Evolutionary conservation across 495 filamentous ascomycete genomes (phyloP), one percentile per base, ranked within the genome.

Genomic region (Penicillium canariense): DNA sequence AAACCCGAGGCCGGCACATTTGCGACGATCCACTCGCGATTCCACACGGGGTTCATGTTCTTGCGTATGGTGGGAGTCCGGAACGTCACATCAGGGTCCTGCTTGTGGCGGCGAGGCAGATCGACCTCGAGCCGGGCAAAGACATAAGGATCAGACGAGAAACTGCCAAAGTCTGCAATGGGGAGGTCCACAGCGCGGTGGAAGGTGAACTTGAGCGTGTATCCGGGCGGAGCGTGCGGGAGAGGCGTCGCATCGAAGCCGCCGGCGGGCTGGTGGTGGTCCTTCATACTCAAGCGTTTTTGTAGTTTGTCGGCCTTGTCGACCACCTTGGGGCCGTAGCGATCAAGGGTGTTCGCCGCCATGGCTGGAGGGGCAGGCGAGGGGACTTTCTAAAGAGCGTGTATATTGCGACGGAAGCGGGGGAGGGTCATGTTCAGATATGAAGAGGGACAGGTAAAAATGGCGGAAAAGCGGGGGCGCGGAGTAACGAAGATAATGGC

Each of bases 81-180:
- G 55, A 86, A 84, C n/a, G 74, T 71, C 27, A 94, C 69, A 4
- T 78, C 69, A 0, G 90, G 87, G 59, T 90, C 86, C 67, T 94
- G 86, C 58, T 89, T 91, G 67, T 96, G 91, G 34, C 91, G 76
- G 39, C 79, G 81, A 0, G 83, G 85, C 4, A 92, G 65, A 22
- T 75, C 71, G 36, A 79, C 80, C 34, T 69, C 67, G 15, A 97
- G 70, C 11, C 88, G 86, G 14, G 90, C 90, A 9, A 76, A 65
- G 10, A 96, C 70, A 67, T 86, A 97, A 3, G 93, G 93, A 68
- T 97, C 93, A 3, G 90, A 90, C 12, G 91, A 86, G 56, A 87
- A 76, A 14, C 84, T 77, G 59, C 82, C 79, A 46, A 95, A 75
- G 69, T 97, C 93, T 36, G 85, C 89, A 54, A 89, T 78, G 11